phyloP scores from a whole-genome alignment of 1,284 basidiomycete genomes.

The Puccinia hordei region DNA sequence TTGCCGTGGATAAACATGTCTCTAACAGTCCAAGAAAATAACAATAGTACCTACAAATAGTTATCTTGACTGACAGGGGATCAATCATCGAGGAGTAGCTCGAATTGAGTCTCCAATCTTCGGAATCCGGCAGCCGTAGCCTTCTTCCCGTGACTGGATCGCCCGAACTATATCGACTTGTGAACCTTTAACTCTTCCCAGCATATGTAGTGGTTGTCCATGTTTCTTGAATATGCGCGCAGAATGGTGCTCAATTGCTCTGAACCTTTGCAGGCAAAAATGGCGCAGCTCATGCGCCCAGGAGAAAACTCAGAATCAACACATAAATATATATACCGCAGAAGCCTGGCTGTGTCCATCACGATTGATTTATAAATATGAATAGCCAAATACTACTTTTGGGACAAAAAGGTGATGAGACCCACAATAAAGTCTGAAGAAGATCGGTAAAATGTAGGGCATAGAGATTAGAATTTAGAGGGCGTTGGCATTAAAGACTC shows the following conservation, averaged over 20 bases:
- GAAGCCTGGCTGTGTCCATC: neutral
- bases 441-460: neutral
- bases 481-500: slow-evolving; percentile 5
- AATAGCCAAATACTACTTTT: neutral
- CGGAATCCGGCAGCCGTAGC: too few relatives aligned
- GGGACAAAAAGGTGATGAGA: neutral
- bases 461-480: too few relatives aligned
- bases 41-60: neutral
- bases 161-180: neutral
- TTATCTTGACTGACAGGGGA: neutral
- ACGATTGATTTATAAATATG: neutral
- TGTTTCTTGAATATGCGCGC: too few relatives aligned
- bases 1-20: neutral
- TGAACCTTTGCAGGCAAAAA: neutral
- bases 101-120: neutral
- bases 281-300: neutral
- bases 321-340: too few relatives aligned
- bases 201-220: neutral
- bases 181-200: neutral
- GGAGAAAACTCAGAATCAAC: slow-evolving; percentile 1
- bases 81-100: neutral
- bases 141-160: neutral
- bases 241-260: too few relatives aligned
- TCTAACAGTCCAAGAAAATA: neutral
- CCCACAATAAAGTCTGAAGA: neutral